Base-by-base conservation (phyloP, 1,139 yeast genomes). In the Neolecta irregularis region DNA sequence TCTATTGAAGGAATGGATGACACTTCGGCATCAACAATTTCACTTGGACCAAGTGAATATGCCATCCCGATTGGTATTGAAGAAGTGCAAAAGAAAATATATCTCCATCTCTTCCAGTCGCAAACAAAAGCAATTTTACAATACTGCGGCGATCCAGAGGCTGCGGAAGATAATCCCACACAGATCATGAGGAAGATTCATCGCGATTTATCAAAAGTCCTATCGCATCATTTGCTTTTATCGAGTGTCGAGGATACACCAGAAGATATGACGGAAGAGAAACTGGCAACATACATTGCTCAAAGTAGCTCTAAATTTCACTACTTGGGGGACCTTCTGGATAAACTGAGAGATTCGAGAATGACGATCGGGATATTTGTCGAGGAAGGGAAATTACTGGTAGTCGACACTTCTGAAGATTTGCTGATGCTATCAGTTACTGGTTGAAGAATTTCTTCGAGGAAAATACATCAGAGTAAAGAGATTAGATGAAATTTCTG, bases 261-360 rank as follows among this genome's bases (percentile, higher is more conserved):
- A 4, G 31, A n/a, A n/a, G n/a, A 35, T 13, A 13, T 35, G 31
- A 31, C 38, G n/a, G 25, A 32, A 3, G 12, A 15, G 9, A 34
- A 35, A 11, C 34, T 31, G 22, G 38, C 38, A 4, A 31, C 34
- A 34, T 35, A 35, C 24, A 21, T 35, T 5, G 17, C 32, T 3
- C 31, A 24, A 9, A 18, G 34, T 2, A 35, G 38, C 34, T 29
- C 34, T 15, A 35, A 35, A 19, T 35, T 35, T 23, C 34, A 35
- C 17, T 18, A 31, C 16, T 20, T 35, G 18, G 34, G 25, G 9
- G 38, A 35, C 22, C 25, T 35, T 7, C 8, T 35, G 6, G 37
- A 34, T 15, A 17, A 21, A 17, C 31, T 35, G 11, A 26, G 31
- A 11, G 16, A 31, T 16, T 25, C 25, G 31, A 26, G 34, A n/a